Evolutionary conservation across 2,329 filamentous ascomycete species (phyloP), one percentile per base, ranked within the genome.

Genomic region (Plenodomus tracheiphilus): DNA sequence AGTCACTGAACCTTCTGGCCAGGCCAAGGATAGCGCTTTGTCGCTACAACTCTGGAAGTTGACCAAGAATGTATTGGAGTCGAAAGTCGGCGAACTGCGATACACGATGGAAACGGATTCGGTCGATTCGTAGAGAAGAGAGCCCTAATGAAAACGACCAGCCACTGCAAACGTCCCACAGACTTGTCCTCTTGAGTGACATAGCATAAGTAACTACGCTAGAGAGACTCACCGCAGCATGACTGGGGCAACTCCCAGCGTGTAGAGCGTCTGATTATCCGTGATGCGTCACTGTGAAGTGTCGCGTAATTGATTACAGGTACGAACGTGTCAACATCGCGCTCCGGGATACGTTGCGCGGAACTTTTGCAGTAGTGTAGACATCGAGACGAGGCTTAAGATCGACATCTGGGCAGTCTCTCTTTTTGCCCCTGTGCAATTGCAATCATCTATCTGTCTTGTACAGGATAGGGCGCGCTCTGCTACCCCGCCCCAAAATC

Each of bases 11-110:
- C 68, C 73, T 3, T 74, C 70, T 2, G 73, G 66, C 8, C 71
- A 79, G 53, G 76, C 73, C 1, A 64, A 71, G 53, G 74, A 78
- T 47, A 72, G 74, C 37, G 66, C 67, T 34, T 53, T 81, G 47
- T 68, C 73, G 4, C 70, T 78, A 45, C 73, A 69, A 5, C 58
- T 79, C 40, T 80, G 78, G 77, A 69, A 60, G 35, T 54, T 81
- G 53, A 77, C 73, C 2, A 75, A 77, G 59, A 60, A 73, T 39
- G 66, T 79, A 4, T 56, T 81, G 47, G 66, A 66, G 46, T 68
- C 73, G 41, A 79, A 75, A 60, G 46, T 77, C 39, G 71, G 63
- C 3, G 43, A 62, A 7, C 46, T 70, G 41, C 53, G 51, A 18
- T 69, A 69, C 51, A 53, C 51, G 3, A 68, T 70, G 66, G 61